Conservation (phyloP, 225 moss, liverwort and hornwort species). For the Bryoerythrophyllum caledonicum region DNA sequence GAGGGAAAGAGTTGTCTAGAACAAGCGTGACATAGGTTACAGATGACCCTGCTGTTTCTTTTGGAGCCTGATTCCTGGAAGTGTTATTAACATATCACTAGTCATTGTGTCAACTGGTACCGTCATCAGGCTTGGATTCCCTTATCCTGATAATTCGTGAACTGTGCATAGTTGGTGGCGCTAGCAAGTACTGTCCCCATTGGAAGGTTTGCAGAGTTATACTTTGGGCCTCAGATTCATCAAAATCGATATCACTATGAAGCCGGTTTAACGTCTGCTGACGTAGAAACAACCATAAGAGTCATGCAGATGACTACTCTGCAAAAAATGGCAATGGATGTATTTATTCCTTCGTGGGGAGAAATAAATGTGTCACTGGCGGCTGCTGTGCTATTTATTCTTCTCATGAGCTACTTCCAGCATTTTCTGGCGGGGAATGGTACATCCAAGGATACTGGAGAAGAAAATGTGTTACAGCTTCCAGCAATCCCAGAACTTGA, state of each 20-base stretch:
- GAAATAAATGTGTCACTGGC: conserved; percentile 71
- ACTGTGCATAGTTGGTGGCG: too few relatives aligned
- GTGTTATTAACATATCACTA: not conserved
- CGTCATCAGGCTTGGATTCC: not conserved
- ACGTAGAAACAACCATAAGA: not conserved
- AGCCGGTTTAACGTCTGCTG: not conserved
- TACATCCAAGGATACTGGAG: conserved; percentile 26
- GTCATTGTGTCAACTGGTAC: conserved; percentile 1
- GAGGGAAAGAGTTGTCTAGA: not conserved
- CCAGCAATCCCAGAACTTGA: conserved; percentile 37
- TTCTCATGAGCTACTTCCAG: conserved; percentile 64
- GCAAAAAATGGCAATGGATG: conserved; percentile 54
- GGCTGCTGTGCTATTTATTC: conserved; percentile 50
- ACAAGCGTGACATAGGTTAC: conserved; percentile 6
- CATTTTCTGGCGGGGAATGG: conserved; percentile 40
- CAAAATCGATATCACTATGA: not conserved
- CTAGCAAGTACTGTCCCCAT: not conserved
- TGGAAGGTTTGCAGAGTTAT: not conserved
- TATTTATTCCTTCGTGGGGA: conserved; percentile 76
- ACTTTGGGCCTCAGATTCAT: conserved; percentile 2
- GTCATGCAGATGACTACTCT: conserved; percentile 50
- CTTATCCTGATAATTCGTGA: not conserved
- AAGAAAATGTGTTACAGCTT: conserved; percentile 29
- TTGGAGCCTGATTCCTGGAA: conserved; percentile 7
- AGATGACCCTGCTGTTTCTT: not conserved